A percentile compares a stretch with the other conserved stretches of the same genome.
Evolutionary conservation across 169 alveolate species (phyloP).

Genomic region (Cryptosporidium tyzzeri): DNA sequence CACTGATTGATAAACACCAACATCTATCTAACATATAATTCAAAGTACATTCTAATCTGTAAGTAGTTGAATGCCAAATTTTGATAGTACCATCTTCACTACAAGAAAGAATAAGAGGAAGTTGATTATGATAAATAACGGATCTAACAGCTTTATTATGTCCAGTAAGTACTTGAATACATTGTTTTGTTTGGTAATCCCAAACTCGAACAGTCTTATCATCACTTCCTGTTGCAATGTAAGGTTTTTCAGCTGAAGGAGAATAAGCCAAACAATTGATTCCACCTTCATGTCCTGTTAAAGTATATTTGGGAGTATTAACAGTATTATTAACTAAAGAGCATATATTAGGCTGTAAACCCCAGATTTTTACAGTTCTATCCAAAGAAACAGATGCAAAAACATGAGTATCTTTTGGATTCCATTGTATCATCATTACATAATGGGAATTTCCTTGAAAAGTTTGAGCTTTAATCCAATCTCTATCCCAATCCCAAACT

Average conservation of each 20-base stretch:
- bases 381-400: conserved; percentile 98
- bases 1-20: conserved; percentile 90
- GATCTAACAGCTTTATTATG: conserved; percentile 94
- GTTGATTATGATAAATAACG: conserved; percentile 93
- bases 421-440: conserved; percentile 97
- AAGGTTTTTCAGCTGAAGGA: conserved; percentile 91
- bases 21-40: conserved; percentile 93
- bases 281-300: conserved; percentile 97
- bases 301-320: conserved; percentile 93
- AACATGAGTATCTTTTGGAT: conserved; percentile 95
- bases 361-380: conserved; percentile 95
- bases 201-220: conserved; percentile 96
- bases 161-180: conserved; percentile 95
- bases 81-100: conserved; percentile 96
- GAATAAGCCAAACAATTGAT: conserved; percentile 95
- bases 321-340: conserved; percentile 75
- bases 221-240: conserved; percentile 96
- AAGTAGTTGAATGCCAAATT: conserved; percentile 96
- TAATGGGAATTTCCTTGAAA: conserved; percentile 98
- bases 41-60: conserved; percentile 91
- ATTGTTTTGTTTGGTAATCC: conserved; percentile 98
- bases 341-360: conserved; percentile 80
- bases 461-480: conserved; percentile 91
- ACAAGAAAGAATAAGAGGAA: conserved; percentile 94
- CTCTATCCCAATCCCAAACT: conserved; percentile 97